Conservation (phyloP, 805 yeast genomes). For the Candida pini region DNA sequence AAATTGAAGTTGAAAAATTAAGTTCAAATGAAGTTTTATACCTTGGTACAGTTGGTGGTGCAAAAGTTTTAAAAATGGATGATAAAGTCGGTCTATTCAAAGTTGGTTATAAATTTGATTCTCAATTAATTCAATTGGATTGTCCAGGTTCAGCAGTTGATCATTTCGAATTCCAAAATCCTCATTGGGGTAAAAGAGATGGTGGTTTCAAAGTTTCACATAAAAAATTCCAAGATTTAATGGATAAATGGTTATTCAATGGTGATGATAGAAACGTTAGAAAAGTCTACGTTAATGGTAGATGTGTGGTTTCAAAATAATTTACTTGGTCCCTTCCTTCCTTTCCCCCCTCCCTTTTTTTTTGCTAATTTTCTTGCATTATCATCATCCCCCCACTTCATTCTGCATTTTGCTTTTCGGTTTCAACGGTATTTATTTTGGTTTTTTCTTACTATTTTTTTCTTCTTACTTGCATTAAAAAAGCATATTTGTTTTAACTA, state of each 20-base stretch:
- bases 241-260: slow-evolving; percentile 86
- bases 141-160: slow-evolving; percentile 58
- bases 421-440: background rate
- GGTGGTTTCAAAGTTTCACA: slow-evolving; percentile 7
- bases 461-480: background rate
- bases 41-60: slow-evolving; percentile 89
- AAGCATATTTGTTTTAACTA: background rate
- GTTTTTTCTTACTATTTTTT: background rate
- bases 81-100: slow-evolving; percentile 62
- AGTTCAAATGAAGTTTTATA: slow-evolving; percentile 67
- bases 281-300: slow-evolving; percentile 81
- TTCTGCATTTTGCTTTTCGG: background rate
- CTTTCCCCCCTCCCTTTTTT: background rate
- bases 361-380: background rate
- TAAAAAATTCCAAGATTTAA: slow-evolving; percentile 44
- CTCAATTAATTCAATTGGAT: slow-evolving; percentile 66
- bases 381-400: background rate
- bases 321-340: background rate
- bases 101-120: slow-evolving; percentile 78
- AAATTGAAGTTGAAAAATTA: slow-evolving; percentile 42
- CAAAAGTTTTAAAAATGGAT: slow-evolving; percentile 59
- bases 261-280: slow-evolving; percentile 91
- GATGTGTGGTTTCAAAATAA: slow-evolving; percentile 39
- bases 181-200: slow-evolving; percentile 26
- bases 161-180: slow-evolving; percentile 68